Conservation (phyloP, 495 filamentous ascomycete species). For the Annulohypoxylon stygium region DNA sequence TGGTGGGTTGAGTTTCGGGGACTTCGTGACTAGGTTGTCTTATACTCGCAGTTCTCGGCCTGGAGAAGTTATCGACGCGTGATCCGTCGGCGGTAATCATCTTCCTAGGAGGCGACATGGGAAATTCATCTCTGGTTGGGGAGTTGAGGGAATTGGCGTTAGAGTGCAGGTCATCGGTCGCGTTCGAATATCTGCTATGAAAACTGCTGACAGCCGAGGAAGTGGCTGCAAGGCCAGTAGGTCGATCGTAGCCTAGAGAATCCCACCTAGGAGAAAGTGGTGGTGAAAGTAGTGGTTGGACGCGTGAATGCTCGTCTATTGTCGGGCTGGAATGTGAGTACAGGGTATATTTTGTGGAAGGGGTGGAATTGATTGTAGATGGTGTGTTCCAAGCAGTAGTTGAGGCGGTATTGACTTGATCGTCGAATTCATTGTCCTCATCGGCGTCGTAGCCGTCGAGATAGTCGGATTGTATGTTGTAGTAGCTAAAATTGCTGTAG, state of each 20-base stretch:
- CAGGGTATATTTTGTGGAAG: conserved; percentile 37
- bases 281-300: conserved; percentile 47
- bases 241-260: conserved; percentile 50
- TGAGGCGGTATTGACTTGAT: conserved; percentile 32
- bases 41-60: conserved; percentile 63
- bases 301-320: conserved; percentile 40
- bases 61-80: conserved; percentile 65
- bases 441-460: conserved; percentile 41
- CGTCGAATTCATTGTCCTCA: conserved; percentile 39
- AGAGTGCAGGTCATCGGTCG: conserved; percentile 42
- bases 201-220: conserved; percentile 41
- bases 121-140: conserved; percentile 50
- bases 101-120: conserved; percentile 42
- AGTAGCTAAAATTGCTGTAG: neutral
- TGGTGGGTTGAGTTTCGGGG: conserved; percentile 49
- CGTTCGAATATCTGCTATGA: conserved; percentile 40
- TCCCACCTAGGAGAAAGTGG: conserved; percentile 61
- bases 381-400: conserved; percentile 44
- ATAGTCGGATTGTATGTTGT: conserved; percentile 10
- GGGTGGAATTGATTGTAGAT: conserved; percentile 33
- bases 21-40: conserved; percentile 56
- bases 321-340: conserved; percentile 43
- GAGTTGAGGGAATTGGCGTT: conserved; percentile 39
- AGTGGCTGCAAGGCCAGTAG: conserved; percentile 32
- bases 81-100: conserved; percentile 47